Base-by-base conservation (phyloP, 768 basidiomycete genomes). In the Phlebiopsis flavidoalba region DNA sequence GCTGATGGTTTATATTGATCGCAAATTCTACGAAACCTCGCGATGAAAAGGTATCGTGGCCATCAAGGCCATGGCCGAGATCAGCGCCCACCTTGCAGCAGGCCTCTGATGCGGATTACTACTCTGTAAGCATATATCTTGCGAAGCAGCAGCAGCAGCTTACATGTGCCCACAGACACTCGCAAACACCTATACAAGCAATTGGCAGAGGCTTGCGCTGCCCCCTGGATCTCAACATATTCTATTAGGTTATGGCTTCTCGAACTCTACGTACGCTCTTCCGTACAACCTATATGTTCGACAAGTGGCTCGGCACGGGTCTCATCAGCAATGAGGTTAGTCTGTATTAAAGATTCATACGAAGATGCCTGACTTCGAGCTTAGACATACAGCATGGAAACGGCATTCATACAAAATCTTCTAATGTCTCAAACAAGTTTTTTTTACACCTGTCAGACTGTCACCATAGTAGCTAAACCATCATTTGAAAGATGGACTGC, bases 41-140 rank as follows among this genome's bases (percentile, higher is more conserved):
- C n/a, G n/a, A 86, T 86, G 3, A 89, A 89, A 66, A n/a, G 87
- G 87, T 37, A 85, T 87, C 60, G 72, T 87, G 50, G 86, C 85
- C 4, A 85, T 88, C 67, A 73, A 80, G 62, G 83, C 83, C 5
- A 87, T 88, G 84, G 76, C 81, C 3, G 73, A 82, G 61, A 84
- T 89, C 46, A 76, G 78, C 5, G 63, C 70, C n/a, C n/a, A 58
- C 65, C 2, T 47, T 72, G n/a, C 65, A 68, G 0, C 35, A 70
- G 6, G n/a, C 37, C 1, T 53, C 33, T 0, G 67, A 72, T 10
- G 67, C 63, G 0, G 31, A 55, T 10, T 60, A 69, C 49, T 77
- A 69, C 53, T 51, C 54, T 8, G 74, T 72, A 17, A 68, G 65
- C 57, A 54, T 21, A n/a, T n/a, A 55, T 60, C n/a, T n/a, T n/a